Evolutionary conservation across 495 filamentous ascomycete genomes (phyloP), one percentile per base, ranked within the genome.

Genomic region (Lentithecium fluviatile): DNA sequence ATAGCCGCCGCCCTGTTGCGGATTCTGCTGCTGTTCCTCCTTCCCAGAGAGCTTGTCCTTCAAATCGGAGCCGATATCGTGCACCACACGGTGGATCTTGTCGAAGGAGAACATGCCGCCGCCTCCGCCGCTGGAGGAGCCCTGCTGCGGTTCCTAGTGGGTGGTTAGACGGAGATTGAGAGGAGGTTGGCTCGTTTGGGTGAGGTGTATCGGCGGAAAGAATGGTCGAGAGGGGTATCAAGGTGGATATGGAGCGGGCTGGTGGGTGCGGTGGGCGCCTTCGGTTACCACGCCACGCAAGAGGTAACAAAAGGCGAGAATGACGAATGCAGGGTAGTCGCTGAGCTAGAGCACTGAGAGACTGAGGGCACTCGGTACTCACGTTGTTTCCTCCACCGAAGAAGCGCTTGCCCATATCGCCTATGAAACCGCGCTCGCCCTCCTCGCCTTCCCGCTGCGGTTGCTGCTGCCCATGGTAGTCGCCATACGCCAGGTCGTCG

Each of bases 401-500:
- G 46, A 69, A 79, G 56, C 70, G 76, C 78, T 66, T 77, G 75
- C 71, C 80, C 52, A 81, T 77, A 58, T 83, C 82, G 32, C 80
- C 77, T 25, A 81, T 72, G 19, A 85, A 70, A n/a, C 82, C 80
- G 38, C 81, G 69, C 21, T 79, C 74, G 25, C 71, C 70, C 32
- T 78, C 79, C 48, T 67, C 67, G 37, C 71, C 70, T 26, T 77
- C 78, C 56, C 69, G 38, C 34, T 52, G 57, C 38, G 47, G 59
- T 36, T 52, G 57, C 43, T 48, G 59, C 36, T 60, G 55, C 26
- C 57, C 66, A 60, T 81, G 75, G 56, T 82, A 82, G 17, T 78
- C 76, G 69, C 82, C 82, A 67, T 85, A 85, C 45, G 82, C 82
- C 69, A 85, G 65, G 19, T 67, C 66, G 61, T 84, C 80, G 64